Evolutionary conservation across 2,329 filamentous ascomycete genomes (phyloP), one percentile per base, ranked within the genome.

Genomic region (Dactylellina leptospora): DNA sequence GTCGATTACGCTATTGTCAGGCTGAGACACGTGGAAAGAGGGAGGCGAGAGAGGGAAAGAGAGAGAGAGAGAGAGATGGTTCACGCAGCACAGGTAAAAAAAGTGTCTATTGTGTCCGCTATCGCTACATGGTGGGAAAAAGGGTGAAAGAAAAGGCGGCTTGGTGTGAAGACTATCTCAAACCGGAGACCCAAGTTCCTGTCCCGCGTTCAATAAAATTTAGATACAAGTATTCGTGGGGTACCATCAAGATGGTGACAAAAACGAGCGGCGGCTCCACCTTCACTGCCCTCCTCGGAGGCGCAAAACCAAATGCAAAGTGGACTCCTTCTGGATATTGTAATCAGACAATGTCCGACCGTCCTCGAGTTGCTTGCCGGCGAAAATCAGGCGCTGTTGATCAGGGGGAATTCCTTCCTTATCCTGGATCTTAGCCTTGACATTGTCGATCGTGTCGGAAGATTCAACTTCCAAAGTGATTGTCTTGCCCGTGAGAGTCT

Each of bases 281-380:
- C 11, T 42, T 69, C 58, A 62, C 51, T 62, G 66, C 3, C 66
- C 66, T 27, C 56, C 59, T 45, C 59, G 33, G 13, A 69, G 63
- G 54, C 95, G 92, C 79, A 99, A 90, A 80, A 99, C 95, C 79
- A 97, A 86, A 85, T 99, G 95, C 78, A 99, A 92, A 80, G 95
- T 99, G 78, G 89, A 93, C 89, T 97, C 76, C 90, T 97, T 97
- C 87, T 97, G 93, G 84, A 97, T 97, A 87, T 97, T 97, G 90
- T 97, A 97, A 86, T 97, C 93, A 82, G 89, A 91, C 76, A 97
- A 88, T 75, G 93, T 97, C 81, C 93, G 91, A 84, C 93, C 93
- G 85, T 97, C 93, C 87, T 97, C 93, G 77, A 97, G 90, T 81
- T 89, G 87, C 83, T 89, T 89, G 76, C 87, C 87, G 76, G 87